These are phyloP conservation scores for Phaseolus coccineus DNA, from an alignment of 331 rosid species.

Conservation along the genomic window DNA sequence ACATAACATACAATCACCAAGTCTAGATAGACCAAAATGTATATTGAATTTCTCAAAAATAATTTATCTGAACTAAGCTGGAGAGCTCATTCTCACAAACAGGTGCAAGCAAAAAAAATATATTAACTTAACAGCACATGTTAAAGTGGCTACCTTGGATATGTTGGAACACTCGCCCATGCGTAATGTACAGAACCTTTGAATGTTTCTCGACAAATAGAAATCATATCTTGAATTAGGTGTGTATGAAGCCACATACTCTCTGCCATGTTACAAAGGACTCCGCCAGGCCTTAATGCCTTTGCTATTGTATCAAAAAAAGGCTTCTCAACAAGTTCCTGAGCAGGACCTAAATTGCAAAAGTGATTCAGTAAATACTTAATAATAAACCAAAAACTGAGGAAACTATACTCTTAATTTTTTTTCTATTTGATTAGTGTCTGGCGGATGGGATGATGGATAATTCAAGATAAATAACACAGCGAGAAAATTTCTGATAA, in stretches of 20 bases:
- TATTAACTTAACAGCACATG: slow-evolving; percentile 8
- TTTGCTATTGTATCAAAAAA: slow-evolving; percentile 84
- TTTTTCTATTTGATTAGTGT: not conserved
- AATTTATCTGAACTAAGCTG: not conserved
- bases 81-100: not conserved
- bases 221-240: slow-evolving; percentile 85
- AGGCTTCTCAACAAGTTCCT: slow-evolving; percentile 96
- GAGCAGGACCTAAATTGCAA: slow-evolving; percentile 84
- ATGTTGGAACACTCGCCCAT: slow-evolving; percentile 96
- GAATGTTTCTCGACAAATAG: slow-evolving; percentile 75
- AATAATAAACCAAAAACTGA: slow-evolving; percentile 22
- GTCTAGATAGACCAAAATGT: slow-evolving; percentile 18
- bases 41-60: not conserved
- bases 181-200: slow-evolving; percentile 93
- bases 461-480: not conserved
- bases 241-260: slow-evolving; percentile 99
- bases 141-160: slow-evolving; percentile 70
- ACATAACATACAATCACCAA: not conserved
- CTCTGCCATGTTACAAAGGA: slow-evolving; percentile 98
- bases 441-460: not conserved
- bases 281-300: slow-evolving; percentile 95
- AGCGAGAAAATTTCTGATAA: not conserved
- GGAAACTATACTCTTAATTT: not conserved
- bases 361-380: slow-evolving; percentile 33
- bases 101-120: not conserved